Percentiles rank a stretch among this genome's conserved stretches.
Evolutionary conservation across 805 yeast species (phyloP).

Genomic region (Yarrowia osloensis): DNA sequence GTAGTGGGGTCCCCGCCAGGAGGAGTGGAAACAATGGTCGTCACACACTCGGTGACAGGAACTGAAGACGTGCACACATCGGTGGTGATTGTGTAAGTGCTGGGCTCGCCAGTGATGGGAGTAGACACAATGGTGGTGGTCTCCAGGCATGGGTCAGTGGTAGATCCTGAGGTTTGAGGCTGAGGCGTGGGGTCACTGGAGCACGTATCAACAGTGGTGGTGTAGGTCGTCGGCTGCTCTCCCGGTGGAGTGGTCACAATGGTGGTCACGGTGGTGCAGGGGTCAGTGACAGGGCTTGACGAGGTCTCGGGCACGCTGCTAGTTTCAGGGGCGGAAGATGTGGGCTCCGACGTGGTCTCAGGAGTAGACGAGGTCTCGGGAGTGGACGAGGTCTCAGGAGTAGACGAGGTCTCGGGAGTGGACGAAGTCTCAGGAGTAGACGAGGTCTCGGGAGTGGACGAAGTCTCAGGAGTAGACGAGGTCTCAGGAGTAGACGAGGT

Average conservation of each 20-base stretch:
- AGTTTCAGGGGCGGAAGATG: neutral
- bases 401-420: neutral
- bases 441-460: neutral
- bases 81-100: conserved; percentile 2
- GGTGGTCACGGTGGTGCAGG: neutral
- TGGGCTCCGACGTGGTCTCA: neutral
- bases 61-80: neutral
- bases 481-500: too few species aligned
- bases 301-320: neutral
- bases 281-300: neutral
- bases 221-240: neutral
- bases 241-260: neutral
- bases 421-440: neutral
- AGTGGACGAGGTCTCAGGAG: neutral
- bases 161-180: neutral
- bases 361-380: neutral
- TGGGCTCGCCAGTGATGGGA: neutral
- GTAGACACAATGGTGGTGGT: conserved; percentile 11
- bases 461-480: neutral
- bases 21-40: neutral
- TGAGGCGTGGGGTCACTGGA: neutral
- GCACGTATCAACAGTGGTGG: neutral
- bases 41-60: neutral
- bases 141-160: conserved; percentile 2
- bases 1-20: neutral